Base-by-base conservation (phyloP, 257 asterid species). In the Lantana camara region DNA sequence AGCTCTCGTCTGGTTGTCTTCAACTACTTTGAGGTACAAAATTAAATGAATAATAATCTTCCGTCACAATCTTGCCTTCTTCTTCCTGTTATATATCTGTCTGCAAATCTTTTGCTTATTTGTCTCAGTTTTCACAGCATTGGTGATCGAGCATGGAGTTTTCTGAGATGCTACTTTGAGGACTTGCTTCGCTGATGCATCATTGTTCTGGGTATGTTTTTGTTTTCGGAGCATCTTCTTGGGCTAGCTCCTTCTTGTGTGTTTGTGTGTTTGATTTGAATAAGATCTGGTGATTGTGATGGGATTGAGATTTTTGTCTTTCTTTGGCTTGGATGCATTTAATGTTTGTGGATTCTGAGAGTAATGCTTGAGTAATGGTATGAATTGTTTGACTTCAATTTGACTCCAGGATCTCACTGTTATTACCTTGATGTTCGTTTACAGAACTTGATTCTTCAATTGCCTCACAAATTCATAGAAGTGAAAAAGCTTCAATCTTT, bases 21-120 rank as follows among this genome's bases (percentile, higher is more conserved):
- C 55, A 34, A 45, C 54, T 61, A n/a, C 71, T 52, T 46, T 59
- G 44, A 58, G 78, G 82, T 77, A 71, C 9, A 35, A n/a, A n/a
- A 27, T 5, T 27, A 27, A 27, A n/a, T n/a, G n/a, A n/a, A n/a
- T n/a, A 27, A 35, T 9, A 10, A 27, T 49, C 48, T 22, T 30
- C 46, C 30, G 22, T 67, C 68, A 21, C 71, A 60, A n/a, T 48
- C 40, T 35, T 35, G 22, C 46, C 23, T 63, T 47, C 49, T 34
- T 35, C 4, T 55, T 40, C 2, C 45, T 19, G 22, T 17, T 63
- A 21, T 54, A 8, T 17, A 12, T 71, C 3, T 22, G 9, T 38
- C 1, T 63, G 17, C 42, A 34, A 52, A 16, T 52, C 21, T 46
- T 22, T 23, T 29, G 17, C 20, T 42, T 22, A 15, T 63, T 6